Base-by-base conservation (phyloP, 208 protist genomes). In the Crithidia mellificae region DNA sequence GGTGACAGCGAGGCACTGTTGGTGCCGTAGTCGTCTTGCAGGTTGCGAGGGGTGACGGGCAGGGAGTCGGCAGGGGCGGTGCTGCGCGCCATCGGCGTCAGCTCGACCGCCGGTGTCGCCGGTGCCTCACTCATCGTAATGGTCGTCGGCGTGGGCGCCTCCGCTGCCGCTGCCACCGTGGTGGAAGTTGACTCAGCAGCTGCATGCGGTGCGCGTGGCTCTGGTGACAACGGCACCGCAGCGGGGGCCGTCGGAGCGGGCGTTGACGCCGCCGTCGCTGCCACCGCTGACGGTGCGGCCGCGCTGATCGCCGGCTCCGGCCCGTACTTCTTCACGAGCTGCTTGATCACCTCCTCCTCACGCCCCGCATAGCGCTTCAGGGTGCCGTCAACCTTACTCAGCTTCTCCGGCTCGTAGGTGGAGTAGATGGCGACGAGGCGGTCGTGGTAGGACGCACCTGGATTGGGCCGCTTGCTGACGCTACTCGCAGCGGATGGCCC, bases 311-410 rank as follows among this genome's bases (percentile, higher is more conserved):
- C 29, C 22, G 85, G 85, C 65, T 93, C 90, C 0, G 87, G 83
- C 12, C 87, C 90, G 69, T 93, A 92, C 63, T 87, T 85, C 58
- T 83, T 80, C 27, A 93, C 63, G 12, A 93, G 76, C 64, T 91
- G 74, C 52, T 74, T 74, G 43, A 93, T 82, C 14, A 90, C 82
- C 20, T 78, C 80, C 38, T 93, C 87, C 52, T 93, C 87, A 6
- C 77, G 74, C 9, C 84, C 90, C 12, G 74, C 71, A 68, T 81
- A 90, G 38, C 84, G 82, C 62, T 77, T 68, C 32, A 95, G 70
- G 12, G 85, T 87, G 9, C 77, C 81, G 41, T 83, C 65, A 2
- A 92, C 87, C 25, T 81, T 83, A 38, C 70, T 71, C 34, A 90
- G 68, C 66, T 92, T 92, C 32, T 70, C 53, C 25, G 86, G 85